Conservation (phyloP, 768 basidiomycete species). For the Lactarius deliciosus region DNA sequence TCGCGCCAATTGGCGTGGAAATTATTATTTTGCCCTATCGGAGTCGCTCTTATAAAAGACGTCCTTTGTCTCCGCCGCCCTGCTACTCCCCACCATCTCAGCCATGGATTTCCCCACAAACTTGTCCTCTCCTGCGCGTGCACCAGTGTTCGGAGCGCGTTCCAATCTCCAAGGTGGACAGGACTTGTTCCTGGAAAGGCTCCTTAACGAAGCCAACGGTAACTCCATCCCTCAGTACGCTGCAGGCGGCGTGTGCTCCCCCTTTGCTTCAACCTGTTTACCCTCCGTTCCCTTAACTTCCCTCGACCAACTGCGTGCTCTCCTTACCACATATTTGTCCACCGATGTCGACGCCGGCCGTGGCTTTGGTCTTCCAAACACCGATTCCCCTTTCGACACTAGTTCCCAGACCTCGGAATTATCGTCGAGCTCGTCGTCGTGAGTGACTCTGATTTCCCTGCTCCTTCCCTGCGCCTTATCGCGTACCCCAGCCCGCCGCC, state of each 20-base stretch:
- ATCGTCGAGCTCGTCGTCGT: constrained; percentile 11
- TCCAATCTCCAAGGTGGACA: neutral
- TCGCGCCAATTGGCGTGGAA: neutral
- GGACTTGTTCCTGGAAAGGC: neutral
- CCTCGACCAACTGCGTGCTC: constrained; percentile 5
- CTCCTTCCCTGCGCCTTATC: neutral
- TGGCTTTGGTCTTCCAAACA: neutral
- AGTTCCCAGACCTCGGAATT: neutral
- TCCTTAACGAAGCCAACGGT: neutral
- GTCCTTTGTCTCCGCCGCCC: neutral
- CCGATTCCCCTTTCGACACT: neutral
- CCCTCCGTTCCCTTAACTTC: constrained; percentile 1
- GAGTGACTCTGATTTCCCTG: neutral
- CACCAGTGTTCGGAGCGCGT: constrained; percentile 8
- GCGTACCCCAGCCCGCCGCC: constrained; percentile 1
- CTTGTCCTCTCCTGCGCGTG: constrained; percentile 5
- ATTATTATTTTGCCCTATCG: constrained; percentile 8
- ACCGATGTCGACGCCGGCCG: constrained; percentile 2
- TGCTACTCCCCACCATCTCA: neutral
- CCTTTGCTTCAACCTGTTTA: constrained; percentile 6
- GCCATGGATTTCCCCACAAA: neutral
- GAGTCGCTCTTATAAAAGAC: constrained; percentile 8
- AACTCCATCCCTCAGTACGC: neutral
- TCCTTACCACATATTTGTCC: neutral
- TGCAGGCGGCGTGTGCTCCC: constrained; percentile 18